Evolutionary conservation across 2,329 filamentous ascomycete species (phyloP).

Genomic region (Cladophialophora yegresii): DNA sequence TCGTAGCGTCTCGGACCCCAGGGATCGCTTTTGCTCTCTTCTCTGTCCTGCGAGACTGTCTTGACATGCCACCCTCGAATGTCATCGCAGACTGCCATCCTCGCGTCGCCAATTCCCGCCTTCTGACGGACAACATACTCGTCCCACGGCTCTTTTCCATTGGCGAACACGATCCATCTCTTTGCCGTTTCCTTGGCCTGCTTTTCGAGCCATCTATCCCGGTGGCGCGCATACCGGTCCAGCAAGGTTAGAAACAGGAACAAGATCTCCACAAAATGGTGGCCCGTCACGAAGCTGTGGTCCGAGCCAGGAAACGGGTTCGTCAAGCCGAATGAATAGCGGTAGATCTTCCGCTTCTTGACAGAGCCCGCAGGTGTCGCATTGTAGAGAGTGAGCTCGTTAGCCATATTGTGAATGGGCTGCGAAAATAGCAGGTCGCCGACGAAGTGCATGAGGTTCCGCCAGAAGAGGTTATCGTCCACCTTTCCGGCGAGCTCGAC

Average conservation of each 20-base stretch:
- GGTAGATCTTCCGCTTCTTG: conserved; percentile 27
- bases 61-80: conserved; percentile 21
- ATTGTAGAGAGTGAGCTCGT: conserved; percentile 28
- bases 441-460: conserved; percentile 30
- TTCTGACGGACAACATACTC: conserved; percentile 11
- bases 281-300: conserved; percentile 32
- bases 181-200: conserved; percentile 33
- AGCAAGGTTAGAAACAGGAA: conserved; percentile 35
- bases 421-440: conserved; percentile 33
- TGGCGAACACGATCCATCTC: conserved; percentile 33
- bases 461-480: conserved; percentile 31
- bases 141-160: conserved; percentile 23
- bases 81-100: conserved; percentile 20
- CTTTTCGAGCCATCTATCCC: conserved; percentile 30
- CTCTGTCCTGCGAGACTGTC: conserved; percentile 18
- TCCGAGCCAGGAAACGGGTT: conserved; percentile 43
- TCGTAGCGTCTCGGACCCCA: conserved; percentile 23
- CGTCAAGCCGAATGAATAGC: conserved; percentile 37
- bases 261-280: conserved; percentile 35
- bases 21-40: conserved; percentile 21
- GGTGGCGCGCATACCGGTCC: conserved; percentile 31
- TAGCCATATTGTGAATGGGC: conserved; percentile 26
- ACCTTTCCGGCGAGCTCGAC: conserved; percentile 18
- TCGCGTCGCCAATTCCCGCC: not conserved
- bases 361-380: not conserved